Evolutionary conservation across 176 grass and related monocot genomes (phyloP).

Genomic region (Ananas comosus): DNA sequence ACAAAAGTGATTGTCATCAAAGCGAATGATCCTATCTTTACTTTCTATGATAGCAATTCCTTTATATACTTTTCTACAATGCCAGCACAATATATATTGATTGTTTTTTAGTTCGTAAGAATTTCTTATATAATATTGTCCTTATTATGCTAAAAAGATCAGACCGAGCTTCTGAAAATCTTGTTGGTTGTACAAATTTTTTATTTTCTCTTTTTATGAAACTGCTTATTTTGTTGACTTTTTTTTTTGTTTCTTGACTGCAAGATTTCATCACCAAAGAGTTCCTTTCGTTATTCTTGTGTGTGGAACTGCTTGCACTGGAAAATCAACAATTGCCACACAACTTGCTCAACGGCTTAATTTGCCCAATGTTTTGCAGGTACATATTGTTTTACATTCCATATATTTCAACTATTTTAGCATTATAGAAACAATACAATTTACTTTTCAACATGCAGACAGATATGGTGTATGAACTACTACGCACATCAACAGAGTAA

Average conservation of each 20-base stretch:
- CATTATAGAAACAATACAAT: background rate
- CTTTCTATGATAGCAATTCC: too few relatives aligned
- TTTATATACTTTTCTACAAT: too few relatives aligned
- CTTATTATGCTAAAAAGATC: too few relatives aligned
- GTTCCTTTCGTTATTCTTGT: conserved; percentile 92
- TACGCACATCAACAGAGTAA: conserved; percentile 89
- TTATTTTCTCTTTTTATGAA: background rate
- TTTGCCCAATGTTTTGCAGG: conserved; percentile 96
- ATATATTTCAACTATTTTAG: conserved; percentile 3
- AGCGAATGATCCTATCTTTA: too few relatives aligned
- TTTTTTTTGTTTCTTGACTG: conserved; percentile 8
- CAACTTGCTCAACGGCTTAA: conserved; percentile 95
- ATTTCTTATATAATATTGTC: too few relatives aligned
- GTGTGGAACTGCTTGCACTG: conserved; percentile 92
- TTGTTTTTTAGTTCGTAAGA: too few relatives aligned
- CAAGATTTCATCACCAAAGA: conserved; percentile 96
- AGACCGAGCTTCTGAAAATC: background rate
- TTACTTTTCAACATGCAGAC: conserved; percentile 46
- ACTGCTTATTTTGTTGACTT: background rate
- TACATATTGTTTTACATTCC: conserved; percentile 22
- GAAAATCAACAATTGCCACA: conserved; percentile 97
- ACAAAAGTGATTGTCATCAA: too few relatives aligned
- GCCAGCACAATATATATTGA: too few relatives aligned
- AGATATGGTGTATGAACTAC: conserved; percentile 95
- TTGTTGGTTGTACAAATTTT: background rate